Percentiles rank a stretch among this genome's conserved stretches.
phyloP scores from a whole-genome alignment of 495 filamentous ascomycete species.

The Daldinia vernicosa region DNA sequence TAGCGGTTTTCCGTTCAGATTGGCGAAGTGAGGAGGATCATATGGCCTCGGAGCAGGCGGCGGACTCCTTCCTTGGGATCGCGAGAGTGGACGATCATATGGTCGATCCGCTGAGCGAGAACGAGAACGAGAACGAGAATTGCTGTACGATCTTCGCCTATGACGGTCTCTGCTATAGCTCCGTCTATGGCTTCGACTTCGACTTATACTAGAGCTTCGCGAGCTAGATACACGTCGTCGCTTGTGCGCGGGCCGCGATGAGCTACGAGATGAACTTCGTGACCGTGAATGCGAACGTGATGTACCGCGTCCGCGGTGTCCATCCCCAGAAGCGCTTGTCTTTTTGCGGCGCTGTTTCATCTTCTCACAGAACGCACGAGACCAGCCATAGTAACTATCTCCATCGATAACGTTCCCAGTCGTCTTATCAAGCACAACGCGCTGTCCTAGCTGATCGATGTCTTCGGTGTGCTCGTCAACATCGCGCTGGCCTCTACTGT shows the following conservation, averaged over 20 bases:
- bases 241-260: conserved; percentile 46
- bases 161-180: conserved; percentile 61
- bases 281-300: conserved; percentile 50
- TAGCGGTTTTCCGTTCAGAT: conserved; percentile 41
- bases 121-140: conserved; percentile 53
- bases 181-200: conserved; percentile 24
- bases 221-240: conserved; percentile 47
- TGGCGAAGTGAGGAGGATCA: conserved; percentile 40
- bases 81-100: conserved; percentile 47
- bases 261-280: conserved; percentile 43
- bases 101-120: conserved; percentile 43
- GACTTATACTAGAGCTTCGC: conserved; percentile 26
- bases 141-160: conserved; percentile 49
- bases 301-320: conserved; percentile 36
- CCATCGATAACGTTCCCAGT: conserved; percentile 67
- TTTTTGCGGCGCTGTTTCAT: conserved; percentile 72
- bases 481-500: conserved; percentile 49
- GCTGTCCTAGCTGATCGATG: conserved; percentile 78
- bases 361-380: conserved; percentile 77
- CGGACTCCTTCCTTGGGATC: conserved; percentile 52
- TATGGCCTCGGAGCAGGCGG: conserved; percentile 39
- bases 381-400: conserved; percentile 90
- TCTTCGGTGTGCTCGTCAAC: conserved; percentile 57
- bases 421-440: conserved; percentile 66
- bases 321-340: conserved; percentile 24